A percentile compares a stretch with the other conserved stretches of the same genome.
Conservation (phyloP, 1,284 basidiomycete genomes). For the Trichosporon sp. region DNA sequence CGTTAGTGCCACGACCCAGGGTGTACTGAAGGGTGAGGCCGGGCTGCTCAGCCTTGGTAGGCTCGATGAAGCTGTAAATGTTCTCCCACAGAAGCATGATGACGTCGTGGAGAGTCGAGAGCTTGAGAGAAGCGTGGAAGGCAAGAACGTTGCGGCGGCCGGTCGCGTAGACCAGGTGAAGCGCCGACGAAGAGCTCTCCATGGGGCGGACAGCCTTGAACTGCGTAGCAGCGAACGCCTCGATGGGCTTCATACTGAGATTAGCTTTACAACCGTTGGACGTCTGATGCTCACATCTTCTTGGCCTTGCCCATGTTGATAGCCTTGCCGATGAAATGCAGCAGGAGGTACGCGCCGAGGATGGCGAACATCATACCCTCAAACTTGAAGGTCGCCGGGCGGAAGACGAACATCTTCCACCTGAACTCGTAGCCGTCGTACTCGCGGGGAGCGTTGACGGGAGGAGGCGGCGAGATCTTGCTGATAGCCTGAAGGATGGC, state of each 20-base stretch:
- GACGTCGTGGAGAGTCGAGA: slow-evolving; percentile 80
- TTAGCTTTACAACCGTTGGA: not conserved
- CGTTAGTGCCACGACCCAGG: slow-evolving; percentile 62
- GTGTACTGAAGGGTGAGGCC: slow-evolving; percentile 68
- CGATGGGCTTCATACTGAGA: slow-evolving; percentile 37
- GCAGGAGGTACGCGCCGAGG: slow-evolving; percentile 56
- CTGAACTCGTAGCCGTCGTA: slow-evolving; percentile 68
- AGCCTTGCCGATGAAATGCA: slow-evolving; percentile 49
- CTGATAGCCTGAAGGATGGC: slow-evolving; percentile 58
- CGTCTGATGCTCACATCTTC: slow-evolving; percentile 47
- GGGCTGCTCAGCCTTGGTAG: slow-evolving; percentile 66
- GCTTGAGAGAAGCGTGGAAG: slow-evolving; percentile 74
- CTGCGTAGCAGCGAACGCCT: slow-evolving; percentile 36
- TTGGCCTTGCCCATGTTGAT: slow-evolving; percentile 47
- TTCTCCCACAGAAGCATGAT: slow-evolving; percentile 61
- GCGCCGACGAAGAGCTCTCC: slow-evolving; percentile 45
- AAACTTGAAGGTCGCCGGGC: slow-evolving; percentile 74
- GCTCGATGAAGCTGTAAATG: slow-evolving; percentile 69
- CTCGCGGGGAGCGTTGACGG: slow-evolving; percentile 50
- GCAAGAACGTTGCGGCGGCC: slow-evolving; percentile 74
- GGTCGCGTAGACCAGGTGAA: slow-evolving; percentile 78
- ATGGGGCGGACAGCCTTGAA: slow-evolving; percentile 43
- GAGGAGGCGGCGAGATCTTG: slow-evolving; percentile 60
- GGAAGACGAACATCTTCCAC: slow-evolving; percentile 75
- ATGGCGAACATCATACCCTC: slow-evolving; percentile 65